A percentile compares a stretch with the other conserved stretches of the same genome.
Conservation (phyloP, 2,329 filamentous ascomycete genomes). For the Ciborinia camelliae region DNA sequence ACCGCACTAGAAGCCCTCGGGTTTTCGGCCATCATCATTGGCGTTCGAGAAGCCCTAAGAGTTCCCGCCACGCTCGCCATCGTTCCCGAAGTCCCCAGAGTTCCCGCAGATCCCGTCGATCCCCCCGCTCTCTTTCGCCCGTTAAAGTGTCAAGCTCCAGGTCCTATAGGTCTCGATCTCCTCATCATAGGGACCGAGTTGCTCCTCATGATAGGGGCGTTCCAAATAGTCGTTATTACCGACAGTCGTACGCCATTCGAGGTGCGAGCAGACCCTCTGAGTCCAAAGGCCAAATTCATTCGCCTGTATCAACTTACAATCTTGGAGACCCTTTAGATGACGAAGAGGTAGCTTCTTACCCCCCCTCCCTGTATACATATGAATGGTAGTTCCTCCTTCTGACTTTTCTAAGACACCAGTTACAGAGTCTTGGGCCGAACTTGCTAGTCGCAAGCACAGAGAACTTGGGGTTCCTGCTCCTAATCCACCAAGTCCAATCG, state of each 20-base stretch:
- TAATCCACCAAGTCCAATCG: background rate
- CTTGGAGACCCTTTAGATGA: background rate
- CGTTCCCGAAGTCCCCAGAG: background rate
- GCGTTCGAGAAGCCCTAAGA: no score
- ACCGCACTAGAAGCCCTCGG: background rate
- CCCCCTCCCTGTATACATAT: background rate
- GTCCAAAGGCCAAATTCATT: background rate
- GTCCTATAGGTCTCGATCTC: background rate
- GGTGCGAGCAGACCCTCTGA: background rate
- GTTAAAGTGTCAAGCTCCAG: background rate
- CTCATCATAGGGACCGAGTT: background rate
- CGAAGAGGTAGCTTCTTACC: background rate
- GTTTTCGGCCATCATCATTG: background rate
- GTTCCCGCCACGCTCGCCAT: background rate
- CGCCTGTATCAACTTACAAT: background rate
- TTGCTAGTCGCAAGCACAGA: conserved; percentile 3
- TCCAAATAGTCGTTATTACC: background rate
- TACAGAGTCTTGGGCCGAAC: background rate
- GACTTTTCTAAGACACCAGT: background rate
- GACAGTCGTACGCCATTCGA: background rate
- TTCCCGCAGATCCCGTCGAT: background rate
- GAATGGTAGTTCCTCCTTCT: background rate
- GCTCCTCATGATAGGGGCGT: background rate
- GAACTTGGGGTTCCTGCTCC: background rate
- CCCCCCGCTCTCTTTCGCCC: background rate